Base-by-base conservation (phyloP, 371 early-diverging fungal species). In the Lichtheimia ornata region DNA sequence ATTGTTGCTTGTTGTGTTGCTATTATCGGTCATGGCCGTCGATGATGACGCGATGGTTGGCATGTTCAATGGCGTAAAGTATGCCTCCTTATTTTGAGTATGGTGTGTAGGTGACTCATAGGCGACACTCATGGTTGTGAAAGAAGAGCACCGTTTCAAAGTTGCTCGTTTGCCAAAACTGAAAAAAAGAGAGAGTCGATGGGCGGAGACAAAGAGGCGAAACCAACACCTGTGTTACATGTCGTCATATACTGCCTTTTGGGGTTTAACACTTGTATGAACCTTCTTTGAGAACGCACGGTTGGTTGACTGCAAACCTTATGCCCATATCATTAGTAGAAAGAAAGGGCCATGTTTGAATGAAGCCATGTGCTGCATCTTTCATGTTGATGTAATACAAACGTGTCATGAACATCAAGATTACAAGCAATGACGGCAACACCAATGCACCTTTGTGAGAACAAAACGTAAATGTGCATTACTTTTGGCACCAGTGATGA, bases 1-100 rank as follows among this genome's bases (percentile, higher is more conserved):
- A n/a, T 30, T 42, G 42, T 62, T 54, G 28, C 50, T 63, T n/a
- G n/a, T n/a, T n/a, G n/a, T n/a, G 15, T 41, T 50, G 18, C n/a
- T 6, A 17, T n/a, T 22, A 47, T 47, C 22, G 18, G 47, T 47
- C 22, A n/a, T 22, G 22, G n/a, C 47, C 12, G 61, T 27, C 49
- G 52, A 24, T 14, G 62, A 18, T 25, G 65, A 59, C 56, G 45
- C 52, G 14, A 63, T 44, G 15, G 68, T 50, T 5, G 77, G 74
- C 70, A 68, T 70, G 30, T 66, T 72, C 1, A 74, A 43, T 22
- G 79, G 79, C 18, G 79, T 78, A 58, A 78, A 78, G 50, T 78
- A 78, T 11, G 75, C 70, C 24, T 78, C 79, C 50, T 61, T 74
- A 4, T 59, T 43, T 60, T 68, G 71, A 41, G 57, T 57, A 60